Evolutionary conservation across 345 rosid species (phyloP).

Genomic region (Lumnitzera littorea): DNA sequence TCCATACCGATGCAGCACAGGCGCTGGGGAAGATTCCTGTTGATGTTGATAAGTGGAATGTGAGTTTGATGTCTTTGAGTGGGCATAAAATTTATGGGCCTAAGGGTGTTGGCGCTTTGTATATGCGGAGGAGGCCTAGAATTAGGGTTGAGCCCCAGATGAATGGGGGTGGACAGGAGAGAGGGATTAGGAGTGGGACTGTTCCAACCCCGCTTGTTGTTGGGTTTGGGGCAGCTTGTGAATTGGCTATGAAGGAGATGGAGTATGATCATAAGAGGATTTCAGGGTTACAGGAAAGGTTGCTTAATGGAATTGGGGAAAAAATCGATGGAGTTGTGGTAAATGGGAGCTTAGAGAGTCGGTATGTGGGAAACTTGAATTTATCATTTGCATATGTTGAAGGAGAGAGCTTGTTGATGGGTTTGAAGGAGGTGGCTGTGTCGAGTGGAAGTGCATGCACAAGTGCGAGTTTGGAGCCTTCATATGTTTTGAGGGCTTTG

Average conservation of each 20-base stretch:
- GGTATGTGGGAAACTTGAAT: slow-evolving; percentile 81
- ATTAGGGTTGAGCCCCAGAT: slow-evolving; percentile 84
- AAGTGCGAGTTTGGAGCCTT: slow-evolving; percentile 97
- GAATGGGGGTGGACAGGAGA: slow-evolving; percentile 99
- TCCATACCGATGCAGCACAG: slow-evolving; percentile 93
- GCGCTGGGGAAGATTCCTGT: slow-evolving; percentile 91
- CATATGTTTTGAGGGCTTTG: slow-evolving; percentile 86
- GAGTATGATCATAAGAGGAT: slow-evolving; percentile 73
- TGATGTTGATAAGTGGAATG: slow-evolving; percentile 87
- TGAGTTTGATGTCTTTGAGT: slow-evolving; percentile 87
- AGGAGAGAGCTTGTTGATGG: slow-evolving; percentile 98
- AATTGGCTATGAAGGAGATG: slow-evolving; percentile 82
- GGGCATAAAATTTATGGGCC: slow-evolving; percentile 94
- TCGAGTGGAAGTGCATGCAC: slow-evolving; percentile 99
- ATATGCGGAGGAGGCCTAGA: slow-evolving; percentile 73
- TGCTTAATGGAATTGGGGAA: slow-evolving; percentile 58
- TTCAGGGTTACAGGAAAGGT: slow-evolving; percentile 51
- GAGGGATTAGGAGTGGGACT: slow-evolving; percentile 93
- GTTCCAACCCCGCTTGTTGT: slow-evolving; percentile 78
- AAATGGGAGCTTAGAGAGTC: slow-evolving; percentile 74
- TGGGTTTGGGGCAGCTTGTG: slow-evolving; percentile 91
- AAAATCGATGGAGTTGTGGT: slow-evolving; percentile 83
- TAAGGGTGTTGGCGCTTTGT: slow-evolving; percentile 89
- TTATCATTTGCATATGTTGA: slow-evolving; percentile 91
- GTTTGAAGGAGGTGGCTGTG: slow-evolving; percentile 93